Base-by-base conservation (phyloP, 345 rosid species). In the Citrus trifoliata region DNA sequence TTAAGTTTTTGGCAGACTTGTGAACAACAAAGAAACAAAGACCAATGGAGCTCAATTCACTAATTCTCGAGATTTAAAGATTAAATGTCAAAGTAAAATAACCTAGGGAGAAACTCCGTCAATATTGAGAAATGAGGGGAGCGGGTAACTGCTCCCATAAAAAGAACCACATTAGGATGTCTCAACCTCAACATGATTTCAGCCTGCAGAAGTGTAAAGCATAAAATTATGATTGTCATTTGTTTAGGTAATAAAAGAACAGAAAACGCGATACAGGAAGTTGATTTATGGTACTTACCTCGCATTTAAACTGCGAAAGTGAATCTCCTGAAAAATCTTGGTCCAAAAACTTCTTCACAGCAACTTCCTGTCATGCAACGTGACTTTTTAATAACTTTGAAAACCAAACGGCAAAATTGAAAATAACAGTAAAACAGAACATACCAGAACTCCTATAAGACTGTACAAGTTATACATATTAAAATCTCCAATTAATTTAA, bases 81-180 rank as follows among this genome's bases (percentile, higher is more conserved):
- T 6, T 38, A 35, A 64, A 77, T n/a, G 75, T 24, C 9, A 35
- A 75, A 67, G 64, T 63, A 73, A 71, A 67, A 66, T 58, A 86
- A 95, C 99, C 99, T 96, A 76, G 97, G 98, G 74, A 96, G 86
- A 84, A 88, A 96, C 88, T 96, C 99, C n/a, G 97, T 96, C 86
- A 96, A 80, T 83, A 96, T 96, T 18, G 99, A 96, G 84, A 96
- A 86, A 85, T 96, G 89, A 42, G 98, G 99, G 7, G 93, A 82
- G 48, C 91, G 92, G 68, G 97, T 91, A 80, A 96, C 98, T 35
- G 99, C 98, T 85, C 98, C 99, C 99, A 96, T 94, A 89, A 96
- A 96, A 77, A 94, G 98, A 81, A 96, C 99, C 77, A 96, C 97
- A 64, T 96, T 96, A 35, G 99, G 99, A 83, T 96, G 99, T 79